These are phyloP conservation scores for Tolypocladium guangdongense DNA, from an alignment of 2,329 filamentous ascomycete species.

Conservation along the genomic window DNA sequence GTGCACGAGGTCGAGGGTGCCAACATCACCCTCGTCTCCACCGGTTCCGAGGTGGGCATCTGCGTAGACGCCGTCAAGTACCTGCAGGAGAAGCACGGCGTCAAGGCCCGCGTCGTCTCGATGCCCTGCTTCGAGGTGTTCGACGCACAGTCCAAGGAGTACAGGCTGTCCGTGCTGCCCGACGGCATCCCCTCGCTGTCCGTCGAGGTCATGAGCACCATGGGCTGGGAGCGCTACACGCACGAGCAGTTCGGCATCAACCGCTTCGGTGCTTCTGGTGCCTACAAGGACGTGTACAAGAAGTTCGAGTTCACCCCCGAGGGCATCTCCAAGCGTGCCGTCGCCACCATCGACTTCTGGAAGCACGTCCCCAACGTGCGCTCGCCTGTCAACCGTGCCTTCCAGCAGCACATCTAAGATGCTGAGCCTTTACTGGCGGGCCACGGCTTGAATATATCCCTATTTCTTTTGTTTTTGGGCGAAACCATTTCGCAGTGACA, in stretches of 20 bases:
- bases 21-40: constrained; percentile 81
- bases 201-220: constrained; percentile 92
- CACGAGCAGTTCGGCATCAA: constrained; percentile 99
- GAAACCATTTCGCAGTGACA: constrained; percentile 15
- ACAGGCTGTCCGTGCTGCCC: constrained; percentile 84
- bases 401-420: constrained; percentile 86
- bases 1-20: constrained; percentile 75
- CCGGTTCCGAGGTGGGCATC: constrained; percentile 91
- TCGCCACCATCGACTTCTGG: constrained; percentile 92
- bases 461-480: constrained; percentile 2
- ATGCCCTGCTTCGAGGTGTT: constrained; percentile 97
- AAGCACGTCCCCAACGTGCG: constrained; percentile 85
- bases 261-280: constrained; percentile 93
- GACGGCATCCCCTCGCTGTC: constrained; percentile 89
- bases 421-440: neutral
- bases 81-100: constrained; percentile 76
- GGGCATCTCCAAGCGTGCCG: constrained; percentile 88
- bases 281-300: constrained; percentile 98
- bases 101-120: constrained; percentile 87
- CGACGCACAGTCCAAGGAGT: constrained; percentile 86
- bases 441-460: neutral
- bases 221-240: constrained; percentile 98
- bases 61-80: constrained; percentile 87
- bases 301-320: constrained; percentile 99
- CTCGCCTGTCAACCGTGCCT: constrained; percentile 93